phyloP scores from a whole-genome alignment of 495 filamentous ascomycete species.

The Usnea hakonensis region DNA sequence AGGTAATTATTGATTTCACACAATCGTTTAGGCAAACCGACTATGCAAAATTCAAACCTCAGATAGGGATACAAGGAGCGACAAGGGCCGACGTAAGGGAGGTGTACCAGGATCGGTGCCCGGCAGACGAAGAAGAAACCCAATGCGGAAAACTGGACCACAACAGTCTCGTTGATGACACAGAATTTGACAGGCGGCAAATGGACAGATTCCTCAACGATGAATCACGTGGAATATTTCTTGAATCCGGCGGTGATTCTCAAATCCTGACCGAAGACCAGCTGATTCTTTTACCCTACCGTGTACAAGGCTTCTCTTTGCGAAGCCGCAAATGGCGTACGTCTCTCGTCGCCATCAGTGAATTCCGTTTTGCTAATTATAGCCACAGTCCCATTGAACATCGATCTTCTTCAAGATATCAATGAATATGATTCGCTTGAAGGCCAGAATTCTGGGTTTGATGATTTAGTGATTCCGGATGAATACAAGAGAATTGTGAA shows the following conservation, averaged over 20 bases:
- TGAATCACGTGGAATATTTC: neutral
- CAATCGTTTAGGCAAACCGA: neutral
- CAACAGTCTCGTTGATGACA: neutral
- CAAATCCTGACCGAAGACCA: neutral
- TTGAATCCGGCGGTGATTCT: neutral
- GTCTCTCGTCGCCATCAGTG: neutral
- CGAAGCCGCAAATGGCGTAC: neutral
- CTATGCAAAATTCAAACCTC: neutral
- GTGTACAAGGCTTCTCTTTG: neutral
- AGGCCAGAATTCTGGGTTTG: neutral
- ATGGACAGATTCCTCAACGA: neutral
- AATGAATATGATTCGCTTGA: neutral
- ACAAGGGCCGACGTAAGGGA: neutral
- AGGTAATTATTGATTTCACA: neutral
- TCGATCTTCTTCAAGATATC: neutral
- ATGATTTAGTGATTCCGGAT: neutral
- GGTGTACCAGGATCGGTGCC: neutral
- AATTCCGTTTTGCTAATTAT: neutral
- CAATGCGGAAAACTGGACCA: neutral
- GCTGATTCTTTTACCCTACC: neutral
- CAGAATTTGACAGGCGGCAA: neutral
- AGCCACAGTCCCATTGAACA: neutral
- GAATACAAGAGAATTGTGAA: slow-evolving; percentile 2
- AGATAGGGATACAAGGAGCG: neutral
- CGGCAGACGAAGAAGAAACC: neutral